Evolutionary conservation across 345 rosid species (phyloP).

Genomic region (Pistacia integerrima): DNA sequence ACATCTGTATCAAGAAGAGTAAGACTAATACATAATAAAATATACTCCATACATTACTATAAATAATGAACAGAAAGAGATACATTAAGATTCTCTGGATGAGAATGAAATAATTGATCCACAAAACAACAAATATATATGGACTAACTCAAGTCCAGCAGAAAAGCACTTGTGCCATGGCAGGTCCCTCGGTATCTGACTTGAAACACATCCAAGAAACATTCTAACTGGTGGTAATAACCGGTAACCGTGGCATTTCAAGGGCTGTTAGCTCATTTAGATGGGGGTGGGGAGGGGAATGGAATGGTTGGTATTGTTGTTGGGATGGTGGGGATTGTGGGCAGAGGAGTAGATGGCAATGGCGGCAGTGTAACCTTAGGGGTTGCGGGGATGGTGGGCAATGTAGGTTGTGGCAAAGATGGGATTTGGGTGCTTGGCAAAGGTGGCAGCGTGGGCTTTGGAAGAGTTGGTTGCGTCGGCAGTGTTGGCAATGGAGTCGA

Average conservation of each 20-base stretch:
- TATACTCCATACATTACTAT: background rate
- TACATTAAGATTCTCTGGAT: background rate
- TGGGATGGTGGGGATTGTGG: constrained; percentile 22
- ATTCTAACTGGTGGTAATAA: background rate
- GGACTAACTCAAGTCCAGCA: too few species aligned
- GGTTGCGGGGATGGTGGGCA: too few species aligned
- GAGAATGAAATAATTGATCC: background rate
- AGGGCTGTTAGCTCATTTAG: constrained; percentile 7
- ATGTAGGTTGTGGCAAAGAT: too few species aligned
- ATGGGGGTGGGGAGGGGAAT: constrained; percentile 22
- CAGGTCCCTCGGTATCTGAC: background rate
- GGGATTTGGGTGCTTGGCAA: too few species aligned
- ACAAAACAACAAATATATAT: background rate
- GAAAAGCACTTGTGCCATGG: too few species aligned
- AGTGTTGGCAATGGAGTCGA: too few species aligned
- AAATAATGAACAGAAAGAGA: background rate
- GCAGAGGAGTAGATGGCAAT: too few species aligned
- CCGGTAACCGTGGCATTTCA: background rate
- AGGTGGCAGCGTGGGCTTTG: too few species aligned
- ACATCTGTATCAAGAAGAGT: background rate
- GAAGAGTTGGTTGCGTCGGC: too few species aligned
- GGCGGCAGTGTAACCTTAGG: too few species aligned
- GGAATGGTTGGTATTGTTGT: background rate
- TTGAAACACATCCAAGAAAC: background rate
- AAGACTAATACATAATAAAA: background rate